Evolutionary conservation across 352 stramenopile species (phyloP), one percentile per base, ranked within the genome.

Genomic region (Thalassiosira mediterranea): DNA sequence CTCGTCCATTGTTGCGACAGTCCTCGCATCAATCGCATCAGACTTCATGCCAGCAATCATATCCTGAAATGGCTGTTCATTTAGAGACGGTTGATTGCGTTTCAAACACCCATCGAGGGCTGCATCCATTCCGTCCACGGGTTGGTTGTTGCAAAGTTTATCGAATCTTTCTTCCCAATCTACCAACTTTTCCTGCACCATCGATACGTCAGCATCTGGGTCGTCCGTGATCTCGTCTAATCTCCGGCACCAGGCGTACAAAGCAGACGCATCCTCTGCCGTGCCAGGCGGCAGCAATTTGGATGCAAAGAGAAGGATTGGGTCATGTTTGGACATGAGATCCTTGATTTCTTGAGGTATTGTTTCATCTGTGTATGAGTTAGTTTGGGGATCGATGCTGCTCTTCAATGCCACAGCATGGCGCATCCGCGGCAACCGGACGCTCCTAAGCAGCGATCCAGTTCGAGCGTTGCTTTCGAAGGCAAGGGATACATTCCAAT

Each of bases 21-120:
- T 53, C 34, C 64, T 37, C 32, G n/a, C 25, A 8, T 40, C 3
- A 2, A 78, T 59, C 23, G 60, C 26, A 66, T 78, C 69, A 7
- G 51, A 46, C 66, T 67, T 59, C 69, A 78, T 78, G 2, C 69
- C 69, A 10, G 31, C 11, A 44, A 78, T 72, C 69, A 78, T 78
- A 32, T 78, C 69, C 19, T 46, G 17, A 37, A 78, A 78, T 0
- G 69, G 69, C 42, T 51, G n/a, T 4, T 51, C 17, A 3, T 28
- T 60, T 59, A 78, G 63, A 53, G 15, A 46, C 10, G 37, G 23
- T 25, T 48, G 11, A 52, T 72, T 60, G 7, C 60, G 34, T 25
- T 72, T 0, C 42, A 78, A 44, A 63, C 62, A 78, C 49, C 60
- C 11, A 21, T 29, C 44, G n/a, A 78, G 40, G 2, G 69, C 69